These are phyloP conservation scores for Podospora comata DNA, from an alignment of 495 filamentous ascomycete species.

Conservation along the genomic window DNA sequence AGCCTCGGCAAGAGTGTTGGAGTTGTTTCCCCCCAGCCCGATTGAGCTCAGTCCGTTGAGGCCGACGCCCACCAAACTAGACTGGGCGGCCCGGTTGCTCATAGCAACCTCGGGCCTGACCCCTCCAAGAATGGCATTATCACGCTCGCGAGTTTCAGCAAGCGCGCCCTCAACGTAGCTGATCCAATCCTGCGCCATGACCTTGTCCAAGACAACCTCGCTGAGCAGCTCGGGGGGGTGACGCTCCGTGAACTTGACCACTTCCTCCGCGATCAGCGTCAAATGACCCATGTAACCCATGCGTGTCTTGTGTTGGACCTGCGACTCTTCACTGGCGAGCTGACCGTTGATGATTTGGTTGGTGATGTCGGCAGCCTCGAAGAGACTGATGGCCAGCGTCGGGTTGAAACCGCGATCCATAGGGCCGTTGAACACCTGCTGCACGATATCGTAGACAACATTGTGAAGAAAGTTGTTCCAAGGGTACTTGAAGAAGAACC, in stretches of 20 bases:
- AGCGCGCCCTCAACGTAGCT: conserved; percentile 93
- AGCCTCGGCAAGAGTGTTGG: conserved; percentile 72
- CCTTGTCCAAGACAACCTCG: conserved; percentile 78
- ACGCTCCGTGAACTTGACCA: conserved; percentile 96
- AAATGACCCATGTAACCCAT: conserved; percentile 99
- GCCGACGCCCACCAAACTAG: conserved; percentile 39
- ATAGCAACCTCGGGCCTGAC: conserved; percentile 85
- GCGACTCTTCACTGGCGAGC: conserved; percentile 75
- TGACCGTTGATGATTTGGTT: conserved; percentile 90
- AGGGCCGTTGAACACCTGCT: conserved; percentile 98
- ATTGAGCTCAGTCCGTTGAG: conserved; percentile 45
- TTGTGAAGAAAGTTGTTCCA: conserved; percentile 99
- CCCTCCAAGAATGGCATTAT: conserved; percentile 97
- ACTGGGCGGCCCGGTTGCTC: conserved; percentile 39
- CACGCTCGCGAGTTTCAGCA: conserved; percentile 89
- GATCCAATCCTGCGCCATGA: conserved; percentile 84
- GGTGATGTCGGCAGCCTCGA: conserved; percentile 84
- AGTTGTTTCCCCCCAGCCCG: conserved; percentile 49
- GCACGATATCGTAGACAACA: conserved; percentile 97
- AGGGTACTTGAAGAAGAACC: conserved; percentile 97
- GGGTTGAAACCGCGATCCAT: conserved; percentile 97
- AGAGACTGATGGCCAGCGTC: conserved; percentile 87
- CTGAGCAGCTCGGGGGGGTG: conserved; percentile 85
- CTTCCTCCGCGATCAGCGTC: conserved; percentile 95
- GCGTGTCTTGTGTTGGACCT: conserved; percentile 77